Evolutionary conservation across 768 basidiomycete species (phyloP).

Genomic region (Termitomyces sp.): DNA sequence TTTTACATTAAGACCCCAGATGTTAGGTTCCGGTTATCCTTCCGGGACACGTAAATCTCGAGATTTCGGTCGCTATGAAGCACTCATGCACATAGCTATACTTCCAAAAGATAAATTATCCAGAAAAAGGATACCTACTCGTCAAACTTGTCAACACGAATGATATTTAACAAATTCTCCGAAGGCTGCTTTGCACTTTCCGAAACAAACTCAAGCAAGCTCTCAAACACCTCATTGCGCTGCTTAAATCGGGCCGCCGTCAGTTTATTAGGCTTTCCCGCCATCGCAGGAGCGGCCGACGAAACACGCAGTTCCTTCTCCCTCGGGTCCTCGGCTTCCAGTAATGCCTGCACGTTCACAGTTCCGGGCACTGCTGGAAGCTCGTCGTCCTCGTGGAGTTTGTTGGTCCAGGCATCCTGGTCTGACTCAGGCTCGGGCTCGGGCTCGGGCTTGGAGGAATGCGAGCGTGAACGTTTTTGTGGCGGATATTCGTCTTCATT

Average conservation of each 20-base stretch:
- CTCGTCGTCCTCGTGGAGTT: slow-evolving; percentile 26
- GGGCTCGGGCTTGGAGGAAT: slow-evolving; percentile 24
- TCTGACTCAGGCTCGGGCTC: not conserved
- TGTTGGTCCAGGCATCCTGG: slow-evolving; percentile 37
- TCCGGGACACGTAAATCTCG: too few species aligned
- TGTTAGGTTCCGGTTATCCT: too few species aligned
- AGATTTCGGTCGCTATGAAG: too few species aligned
- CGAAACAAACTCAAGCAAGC: slow-evolving; percentile 55
- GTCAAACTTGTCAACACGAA: slow-evolving; percentile 32
- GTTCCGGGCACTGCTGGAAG: not conserved
- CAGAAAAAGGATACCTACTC: not conserved
- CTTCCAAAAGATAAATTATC: not conserved
- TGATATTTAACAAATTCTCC: slow-evolving; percentile 55
- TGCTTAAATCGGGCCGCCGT: slow-evolving; percentile 50
- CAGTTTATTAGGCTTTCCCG: slow-evolving; percentile 17
- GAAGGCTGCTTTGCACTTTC: slow-evolving; percentile 62
- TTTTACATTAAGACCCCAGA: too few species aligned
- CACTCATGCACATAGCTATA: not conserved
- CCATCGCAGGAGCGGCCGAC: slow-evolving; percentile 7
- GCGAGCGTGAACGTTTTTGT: slow-evolving; percentile 38
- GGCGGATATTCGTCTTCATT: slow-evolving; percentile 30
- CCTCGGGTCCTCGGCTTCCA: slow-evolving; percentile 20
- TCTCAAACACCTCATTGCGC: slow-evolving; percentile 67
- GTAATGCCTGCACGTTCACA: slow-evolving; percentile 13
- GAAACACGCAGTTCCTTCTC: slow-evolving; percentile 18